Base-by-base conservation (phyloP, 2,329 filamentous ascomycete species). In the Botrytis hyacinthi region DNA sequence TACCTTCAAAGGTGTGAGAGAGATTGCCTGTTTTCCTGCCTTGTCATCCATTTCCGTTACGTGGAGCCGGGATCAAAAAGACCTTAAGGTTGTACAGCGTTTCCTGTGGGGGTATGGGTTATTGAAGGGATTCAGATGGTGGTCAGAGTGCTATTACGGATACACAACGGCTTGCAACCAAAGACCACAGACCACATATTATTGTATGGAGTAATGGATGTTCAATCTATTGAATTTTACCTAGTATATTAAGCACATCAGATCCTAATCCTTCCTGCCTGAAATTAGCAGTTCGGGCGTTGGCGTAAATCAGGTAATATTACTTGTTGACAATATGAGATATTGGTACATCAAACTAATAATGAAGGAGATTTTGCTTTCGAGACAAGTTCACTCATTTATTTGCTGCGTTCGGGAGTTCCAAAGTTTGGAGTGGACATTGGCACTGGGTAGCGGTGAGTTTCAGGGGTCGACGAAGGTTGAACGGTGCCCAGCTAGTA, bases 141-240 rank as follows among this genome's bases (percentile, higher is more conserved):
- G 48, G 62, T 65, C 66, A 63, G 61, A 63, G 37, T 63, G 61
- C 37, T 29, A 63, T 63, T 44, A 63, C 40, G 48, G 66, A 68
- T 68, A 68, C 65, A 68, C 65, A 69, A 69, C 51, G 35, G 66
- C 48, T 57, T 42, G 48, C 37, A 32, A 42, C 48, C 66, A 69
- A 69, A 69, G 66, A 59, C 12, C 66, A 69, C 37, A 59, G 48
- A 69, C 66, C 66, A 59, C 66, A 69, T 69, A 69, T 69, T 57
- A 42, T 42, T 69, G 66, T 69, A 69, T 69, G 48, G 66, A 57
- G 66, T 68, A 68, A 57, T 57, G 40, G 32, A 44, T 67, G 65
- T 12, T 57, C 37, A 69, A 57, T 69, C 48, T 57, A 69, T 69
- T 57, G 48, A 69, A 69, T 26, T 42, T 57, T 37, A 29, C 37